Evolutionary conservation across 148 eudicot genomes (phyloP).

Genomic region (Spergularia marina): DNA sequence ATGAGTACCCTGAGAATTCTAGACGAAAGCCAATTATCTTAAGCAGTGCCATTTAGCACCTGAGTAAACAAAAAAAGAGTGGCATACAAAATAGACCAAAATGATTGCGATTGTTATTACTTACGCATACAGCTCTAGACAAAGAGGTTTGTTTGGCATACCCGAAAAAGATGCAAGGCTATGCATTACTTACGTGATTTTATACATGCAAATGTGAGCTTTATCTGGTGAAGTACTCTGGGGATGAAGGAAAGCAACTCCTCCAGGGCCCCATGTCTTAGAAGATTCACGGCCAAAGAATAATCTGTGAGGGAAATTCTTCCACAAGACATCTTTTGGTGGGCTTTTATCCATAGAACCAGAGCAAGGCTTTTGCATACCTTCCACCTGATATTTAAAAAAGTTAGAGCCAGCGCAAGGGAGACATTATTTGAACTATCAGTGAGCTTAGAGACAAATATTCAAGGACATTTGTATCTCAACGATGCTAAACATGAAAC

Average conservation of each 20-base stretch:
- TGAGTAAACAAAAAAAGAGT: background rate
- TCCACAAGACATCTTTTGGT: conserved; percentile 76
- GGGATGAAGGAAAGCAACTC: conserved; percentile 94
- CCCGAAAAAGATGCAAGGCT: background rate
- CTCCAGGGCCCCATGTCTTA: conserved; percentile 87
- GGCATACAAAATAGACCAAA: background rate
- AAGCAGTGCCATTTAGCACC: background rate
- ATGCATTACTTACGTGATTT: conserved; percentile 63
- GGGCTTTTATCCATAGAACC: conserved; percentile 82
- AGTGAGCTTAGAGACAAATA: background rate
- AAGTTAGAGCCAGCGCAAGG: conserved; percentile 10
- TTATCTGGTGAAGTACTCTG: conserved; percentile 47
- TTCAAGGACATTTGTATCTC: background rate
- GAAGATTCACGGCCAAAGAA: conserved; percentile 73
- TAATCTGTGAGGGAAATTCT: conserved; percentile 63
- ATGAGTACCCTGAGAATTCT: background rate
- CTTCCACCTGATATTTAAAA: conserved; percentile 60
- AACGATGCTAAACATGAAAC: background rate
- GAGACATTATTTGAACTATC: background rate
- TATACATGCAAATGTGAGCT: conserved; percentile 66
- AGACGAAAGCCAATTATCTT: background rate
- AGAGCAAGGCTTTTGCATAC: conserved; percentile 63
- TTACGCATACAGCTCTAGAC: background rate
- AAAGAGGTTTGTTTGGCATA: background rate
- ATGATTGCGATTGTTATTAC: background rate